Evolutionary conservation across 768 basidiomycete species (phyloP).

Genomic region (Boletus edulis): DNA sequence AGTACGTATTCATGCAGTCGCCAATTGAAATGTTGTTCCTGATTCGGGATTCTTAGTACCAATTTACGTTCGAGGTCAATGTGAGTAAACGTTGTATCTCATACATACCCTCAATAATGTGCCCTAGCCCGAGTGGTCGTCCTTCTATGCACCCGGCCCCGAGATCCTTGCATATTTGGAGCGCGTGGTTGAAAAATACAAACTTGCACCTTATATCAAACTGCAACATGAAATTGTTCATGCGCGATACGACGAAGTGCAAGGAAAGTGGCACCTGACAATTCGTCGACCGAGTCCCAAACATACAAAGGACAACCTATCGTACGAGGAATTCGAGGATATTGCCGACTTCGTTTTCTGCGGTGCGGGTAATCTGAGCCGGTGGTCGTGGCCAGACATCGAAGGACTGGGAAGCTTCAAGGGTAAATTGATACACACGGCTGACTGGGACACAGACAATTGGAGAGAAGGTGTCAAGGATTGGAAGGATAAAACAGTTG

Average conservation of each 20-base stretch:
- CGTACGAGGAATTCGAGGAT: slow-evolving; percentile 49
- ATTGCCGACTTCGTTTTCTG: slow-evolving; percentile 56
- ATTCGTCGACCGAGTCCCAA: slow-evolving; percentile 35
- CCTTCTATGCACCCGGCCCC: slow-evolving; percentile 56
- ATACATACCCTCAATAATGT: neutral
- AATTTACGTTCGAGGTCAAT: slow-evolving; percentile 24
- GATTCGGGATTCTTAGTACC: too few species aligned
- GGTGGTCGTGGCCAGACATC: slow-evolving; percentile 71
- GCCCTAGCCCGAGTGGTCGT: slow-evolving; percentile 53
- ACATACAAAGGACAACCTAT: slow-evolving; percentile 13
- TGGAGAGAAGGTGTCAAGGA: slow-evolving; percentile 46
- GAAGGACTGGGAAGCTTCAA: slow-evolving; percentile 52
- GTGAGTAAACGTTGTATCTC: slow-evolving; percentile 23
- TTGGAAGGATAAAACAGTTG: slow-evolving; percentile 54
- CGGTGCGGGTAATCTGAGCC: slow-evolving; percentile 49
- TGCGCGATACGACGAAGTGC: slow-evolving; percentile 48
- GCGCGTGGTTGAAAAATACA: slow-evolving; percentile 53
- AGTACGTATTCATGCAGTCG: too few species aligned
- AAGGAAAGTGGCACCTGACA: slow-evolving; percentile 56
- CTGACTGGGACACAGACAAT: slow-evolving; percentile 49
- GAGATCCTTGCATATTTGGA: slow-evolving; percentile 59
- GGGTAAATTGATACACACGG: slow-evolving; percentile 63
- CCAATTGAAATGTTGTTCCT: too few species aligned
- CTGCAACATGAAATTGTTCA: slow-evolving; percentile 52
- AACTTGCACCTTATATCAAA: slow-evolving; percentile 51